phyloP scores from a whole-genome alignment of 768 basidiomycete genomes.

The Dioszegia crocea region DNA sequence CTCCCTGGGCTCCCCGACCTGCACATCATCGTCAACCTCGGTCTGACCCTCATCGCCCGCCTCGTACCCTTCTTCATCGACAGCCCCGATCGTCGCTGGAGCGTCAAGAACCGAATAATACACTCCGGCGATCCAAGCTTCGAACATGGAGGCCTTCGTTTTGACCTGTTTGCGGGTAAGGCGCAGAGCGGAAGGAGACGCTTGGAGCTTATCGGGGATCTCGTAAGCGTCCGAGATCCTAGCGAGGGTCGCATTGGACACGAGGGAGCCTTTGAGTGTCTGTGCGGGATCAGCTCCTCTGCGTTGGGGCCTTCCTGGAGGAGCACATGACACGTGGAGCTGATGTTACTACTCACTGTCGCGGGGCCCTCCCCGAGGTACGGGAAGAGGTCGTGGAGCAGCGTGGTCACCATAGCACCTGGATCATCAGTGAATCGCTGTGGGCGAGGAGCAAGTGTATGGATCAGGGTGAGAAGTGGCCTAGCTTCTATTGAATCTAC shows the following conservation, averaged over 20 bases:
- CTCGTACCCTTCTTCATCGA: not conserved
- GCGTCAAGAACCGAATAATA: conserved; percentile 24
- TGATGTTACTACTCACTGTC: conserved; percentile 17
- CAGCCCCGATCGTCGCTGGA: not conserved
- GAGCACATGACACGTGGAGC: no score
- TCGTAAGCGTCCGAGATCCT: conserved; percentile 27
- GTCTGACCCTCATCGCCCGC: not conserved
- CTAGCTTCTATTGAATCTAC: not conserved
- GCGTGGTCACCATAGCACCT: conserved; percentile 23
- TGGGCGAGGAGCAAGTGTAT: no score
- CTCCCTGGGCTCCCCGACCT: not conserved
- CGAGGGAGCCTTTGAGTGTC: conserved; percentile 26
- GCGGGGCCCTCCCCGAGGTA: conserved; percentile 26
- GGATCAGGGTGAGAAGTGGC: no score
- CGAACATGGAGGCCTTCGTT: conserved; percentile 26
- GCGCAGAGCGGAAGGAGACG: not conserved
- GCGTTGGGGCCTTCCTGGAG: not conserved
- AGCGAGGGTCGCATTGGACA: conserved; percentile 29
- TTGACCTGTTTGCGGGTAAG: conserved; percentile 15
- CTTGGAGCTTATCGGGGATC: conserved; percentile 20
- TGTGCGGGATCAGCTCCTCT: conserved; percentile 12
- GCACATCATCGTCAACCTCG: not conserved
- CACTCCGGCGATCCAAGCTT: conserved; percentile 34
- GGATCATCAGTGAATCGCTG: not conserved
- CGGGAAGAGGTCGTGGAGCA: conserved; percentile 35